Percentiles rank a stretch among this genome's conserved stretches.
Evolutionary conservation across 306 rosid genomes (phyloP).

Genomic region (Echinosophora koreensis): DNA sequence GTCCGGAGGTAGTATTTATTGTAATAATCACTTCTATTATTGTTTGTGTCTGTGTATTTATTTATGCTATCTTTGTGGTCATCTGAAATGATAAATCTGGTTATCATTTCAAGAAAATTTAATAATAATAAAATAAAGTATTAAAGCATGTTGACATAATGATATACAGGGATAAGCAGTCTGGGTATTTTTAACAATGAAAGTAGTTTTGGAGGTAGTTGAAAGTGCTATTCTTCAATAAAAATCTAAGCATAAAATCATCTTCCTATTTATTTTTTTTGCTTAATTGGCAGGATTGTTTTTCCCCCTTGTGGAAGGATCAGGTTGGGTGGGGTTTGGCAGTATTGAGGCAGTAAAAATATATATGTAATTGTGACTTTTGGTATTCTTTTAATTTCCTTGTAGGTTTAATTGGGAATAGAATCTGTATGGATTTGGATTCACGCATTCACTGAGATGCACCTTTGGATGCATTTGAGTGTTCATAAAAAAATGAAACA

Average conservation of each 20-base stretch:
- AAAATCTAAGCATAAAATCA: background rate
- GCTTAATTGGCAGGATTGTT: background rate
- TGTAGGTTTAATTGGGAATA: constrained; percentile 18
- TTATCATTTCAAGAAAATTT: background rate
- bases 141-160: background rate
- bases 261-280: background rate
- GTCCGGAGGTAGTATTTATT: no score
- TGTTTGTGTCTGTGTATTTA: background rate
- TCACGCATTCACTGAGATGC: no score
- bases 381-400: background rate
- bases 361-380: background rate
- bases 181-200: background rate
- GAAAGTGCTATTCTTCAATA: background rate
- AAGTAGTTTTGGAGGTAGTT: background rate
- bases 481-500: no score
- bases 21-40: background rate
- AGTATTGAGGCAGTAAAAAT: background rate
- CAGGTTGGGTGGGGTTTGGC: background rate
- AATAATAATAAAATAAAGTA: background rate
- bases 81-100: background rate
- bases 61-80: background rate
- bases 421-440: background rate
- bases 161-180: background rate
- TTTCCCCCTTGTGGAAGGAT: background rate
- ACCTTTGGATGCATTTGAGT: no score